Base-by-base conservation (phyloP, 1,284 basidiomycete genomes). In the Leccinum fallax region DNA sequence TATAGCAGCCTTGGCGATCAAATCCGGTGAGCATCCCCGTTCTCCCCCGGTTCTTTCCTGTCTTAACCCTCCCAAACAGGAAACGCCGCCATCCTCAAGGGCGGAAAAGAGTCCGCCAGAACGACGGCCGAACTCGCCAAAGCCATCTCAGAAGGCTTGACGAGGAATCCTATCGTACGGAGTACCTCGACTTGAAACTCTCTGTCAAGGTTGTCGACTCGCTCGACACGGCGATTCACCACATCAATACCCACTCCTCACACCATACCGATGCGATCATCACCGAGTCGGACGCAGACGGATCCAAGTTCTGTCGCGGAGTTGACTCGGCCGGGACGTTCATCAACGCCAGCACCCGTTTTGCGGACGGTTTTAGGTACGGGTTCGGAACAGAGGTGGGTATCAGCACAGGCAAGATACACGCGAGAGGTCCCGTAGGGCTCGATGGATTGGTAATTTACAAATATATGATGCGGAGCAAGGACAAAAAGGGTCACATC, bases 371-470 rank as follows among this genome's bases (percentile, higher is more conserved):
- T 1, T 98, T 97, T 78, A 80, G 97, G 60, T 99, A 95, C 76
- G 97, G 97, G 0, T 94, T 98, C 66, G 97, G 97, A 1, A 97
- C 97, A 2, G 97, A 99, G 77, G 97, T 99, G 1, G 97, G 97
- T 8, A 98, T 99, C 72, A 93, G 90, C 73, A 99, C 97, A 0
- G 95, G 95, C 2, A 90, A 94, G 70, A 98, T 97, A 59, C 97
- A 99, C 72, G 97, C 97, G 2, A 83, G 97, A 32, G 97, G 97
- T 2, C 97, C 97, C 0, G 97, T 99, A 1, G 97, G 97, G 0
- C 80, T 99, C 58, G 95, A 98, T 66, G 97, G 97, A 1, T 80
- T 98, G 65, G 92, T 95, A 53, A 97, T 90, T 63, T 97, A 98
- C 82, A 98, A 97, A 78, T 98, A 97, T 75, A 86, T 95, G 79